phyloP scores from a whole-genome alignment of 139 green algal genomes.

The Auxenochlorella protothecoides region DNA sequence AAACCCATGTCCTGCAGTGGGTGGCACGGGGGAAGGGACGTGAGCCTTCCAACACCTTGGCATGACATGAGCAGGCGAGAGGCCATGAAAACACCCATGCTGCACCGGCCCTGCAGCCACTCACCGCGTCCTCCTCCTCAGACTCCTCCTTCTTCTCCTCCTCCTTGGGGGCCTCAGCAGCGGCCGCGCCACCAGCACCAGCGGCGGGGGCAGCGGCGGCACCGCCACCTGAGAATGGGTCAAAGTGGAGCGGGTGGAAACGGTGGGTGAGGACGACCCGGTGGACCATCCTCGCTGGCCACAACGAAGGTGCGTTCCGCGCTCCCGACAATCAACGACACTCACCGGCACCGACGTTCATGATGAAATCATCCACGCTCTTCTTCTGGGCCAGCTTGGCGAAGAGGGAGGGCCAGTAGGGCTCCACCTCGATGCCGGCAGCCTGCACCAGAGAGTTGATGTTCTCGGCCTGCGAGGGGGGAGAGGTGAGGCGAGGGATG shows the following conservation, averaged over 20 bases:
- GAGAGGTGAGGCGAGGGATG: neutral
- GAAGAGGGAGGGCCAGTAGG: slow-evolving; percentile 95
- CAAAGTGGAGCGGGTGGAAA: no score
- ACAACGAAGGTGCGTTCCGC: no score
- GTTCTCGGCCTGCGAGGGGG: slow-evolving; percentile 70
- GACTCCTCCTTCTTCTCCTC: slow-evolving; percentile 77
- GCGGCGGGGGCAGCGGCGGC: slow-evolving; percentile 44
- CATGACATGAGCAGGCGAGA: no score
- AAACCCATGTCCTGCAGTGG: slow-evolving; percentile 77
- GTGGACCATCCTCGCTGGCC: no score
- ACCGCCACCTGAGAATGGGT: slow-evolving; percentile 28
- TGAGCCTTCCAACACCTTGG: no score
- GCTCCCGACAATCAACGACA: neutral
- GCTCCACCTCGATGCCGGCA: slow-evolving; percentile 80
- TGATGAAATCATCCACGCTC: slow-evolving; percentile 89
- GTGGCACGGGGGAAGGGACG: neutral
- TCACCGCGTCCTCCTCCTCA: slow-evolving; percentile 60
- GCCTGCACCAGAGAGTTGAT: slow-evolving; percentile 82
- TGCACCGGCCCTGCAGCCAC: slow-evolving; percentile 1
- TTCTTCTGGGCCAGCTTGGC: slow-evolving; percentile 93
- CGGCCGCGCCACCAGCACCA: slow-evolving; percentile 39
- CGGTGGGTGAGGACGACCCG: no score
- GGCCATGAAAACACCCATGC: neutral
- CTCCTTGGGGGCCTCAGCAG: slow-evolving; percentile 49
- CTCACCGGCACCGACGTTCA: slow-evolving; percentile 86